These are phyloP conservation scores for Cucurbita moschata DNA, from an alignment of 306 rosid genomes.

Conservation along the genomic window DNA sequence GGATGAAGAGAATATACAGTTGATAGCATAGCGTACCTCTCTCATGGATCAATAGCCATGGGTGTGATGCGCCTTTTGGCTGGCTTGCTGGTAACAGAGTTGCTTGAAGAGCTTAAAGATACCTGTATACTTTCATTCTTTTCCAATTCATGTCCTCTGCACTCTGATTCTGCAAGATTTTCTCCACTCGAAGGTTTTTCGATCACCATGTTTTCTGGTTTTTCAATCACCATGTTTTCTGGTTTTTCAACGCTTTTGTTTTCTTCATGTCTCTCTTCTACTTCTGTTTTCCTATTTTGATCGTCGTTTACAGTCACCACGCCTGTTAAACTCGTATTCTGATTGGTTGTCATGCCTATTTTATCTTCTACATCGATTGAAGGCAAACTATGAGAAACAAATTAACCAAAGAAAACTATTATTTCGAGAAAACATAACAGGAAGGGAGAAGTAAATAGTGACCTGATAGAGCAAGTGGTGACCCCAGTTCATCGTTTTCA, in stretches of 20 bases:
- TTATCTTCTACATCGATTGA: conserved; percentile 25
- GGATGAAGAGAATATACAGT: conserved; percentile 8
- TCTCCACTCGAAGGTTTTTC: background rate
- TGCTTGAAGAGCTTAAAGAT: conserved; percentile 11
- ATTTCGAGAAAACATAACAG: background rate
- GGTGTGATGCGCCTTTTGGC: conserved; percentile 42
- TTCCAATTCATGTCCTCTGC: conserved; percentile 13
- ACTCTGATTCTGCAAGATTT: background rate
- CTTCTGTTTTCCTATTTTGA: conserved; percentile 10
- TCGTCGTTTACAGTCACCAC: conserved; percentile 11
- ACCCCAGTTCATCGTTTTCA: conserved; percentile 66
- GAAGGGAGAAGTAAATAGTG: background rate
- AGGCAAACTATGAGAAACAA: background rate
- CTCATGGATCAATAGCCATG: conserved; percentile 28
- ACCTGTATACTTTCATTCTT: conserved; percentile 15
- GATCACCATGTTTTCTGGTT: background rate
- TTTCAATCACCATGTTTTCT: background rate
- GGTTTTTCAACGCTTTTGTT: background rate
- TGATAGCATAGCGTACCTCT: background rate
- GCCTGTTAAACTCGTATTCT: conserved; percentile 9
- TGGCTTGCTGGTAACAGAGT: conserved; percentile 14
- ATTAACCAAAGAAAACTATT: background rate
- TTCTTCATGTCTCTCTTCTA: conserved; percentile 14
- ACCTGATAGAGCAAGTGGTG: conserved; percentile 44
- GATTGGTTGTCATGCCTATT: conserved; percentile 6